Evolutionary conservation across 495 filamentous ascomycete species (phyloP), one percentile per base, ranked within the genome.

Genomic region (Glutinoglossum americanum): DNA sequence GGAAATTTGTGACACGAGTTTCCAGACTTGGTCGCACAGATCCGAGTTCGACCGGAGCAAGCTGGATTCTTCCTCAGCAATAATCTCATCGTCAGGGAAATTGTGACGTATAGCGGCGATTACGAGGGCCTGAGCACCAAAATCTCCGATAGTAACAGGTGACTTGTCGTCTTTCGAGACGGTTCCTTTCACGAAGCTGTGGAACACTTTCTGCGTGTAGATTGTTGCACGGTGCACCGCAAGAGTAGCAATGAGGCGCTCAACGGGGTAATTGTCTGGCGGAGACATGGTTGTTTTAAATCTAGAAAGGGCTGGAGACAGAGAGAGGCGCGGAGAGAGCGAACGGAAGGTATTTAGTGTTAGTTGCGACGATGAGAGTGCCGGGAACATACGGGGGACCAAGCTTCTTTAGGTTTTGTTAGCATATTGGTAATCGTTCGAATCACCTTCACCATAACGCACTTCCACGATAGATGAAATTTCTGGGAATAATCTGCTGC

Each of bases 91-190:
- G 15, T 78, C 65, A 41, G 92, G 92, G 74, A 98, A 97, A 67
- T 85, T 85, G 68, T 82, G 76, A 70, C 82, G 80, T 59, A 98
- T 80, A 51, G 92, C 89, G 58, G 80, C 76, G 63, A 97, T 94
- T 66, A 97, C 93, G 60, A 97, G 76, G 39, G 93, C 93, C 72
- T 98, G 92, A 57, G 93, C 92, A 63, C 93, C 93, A 65, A 94
- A 96, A 72, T 98, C 92, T 66, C 89, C 92, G 61, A 97, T 89
- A 32, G 92, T 98, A 62, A 98, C 92, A 60, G 93, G 92, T 26
- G 93, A 97, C 62, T 81, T 82, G 72, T 98, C 93, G 67, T 85
- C 82, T 74, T 97, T 99, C 63, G 83, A 85, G 35, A 93, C 74
- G 56, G 92, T 94, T 59, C 89, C 89, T 72, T 97, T 97, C 62